Evolutionary conservation across 1,139 yeast species (phyloP).

Genomic region (Candida smagusa): DNA sequence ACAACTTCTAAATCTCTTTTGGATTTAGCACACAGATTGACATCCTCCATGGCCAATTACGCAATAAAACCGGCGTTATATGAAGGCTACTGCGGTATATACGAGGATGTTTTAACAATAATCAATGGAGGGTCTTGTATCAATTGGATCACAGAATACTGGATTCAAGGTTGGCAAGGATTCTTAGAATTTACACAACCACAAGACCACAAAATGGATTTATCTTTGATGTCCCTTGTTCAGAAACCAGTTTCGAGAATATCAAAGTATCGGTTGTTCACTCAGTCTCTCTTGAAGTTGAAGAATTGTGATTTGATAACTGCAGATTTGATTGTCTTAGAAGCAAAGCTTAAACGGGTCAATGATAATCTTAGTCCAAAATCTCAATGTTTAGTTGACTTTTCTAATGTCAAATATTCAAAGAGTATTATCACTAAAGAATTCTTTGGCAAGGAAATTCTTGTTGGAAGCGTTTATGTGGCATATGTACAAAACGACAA

Average conservation of each 20-base stretch:
- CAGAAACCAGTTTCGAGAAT: slow-evolving; percentile 55
- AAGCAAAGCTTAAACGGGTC: neutral
- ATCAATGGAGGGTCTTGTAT: slow-evolving; percentile 16
- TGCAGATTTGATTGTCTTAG: neutral
- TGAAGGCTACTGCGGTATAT: slow-evolving; percentile 41
- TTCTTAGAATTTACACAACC: slow-evolving; percentile 46
- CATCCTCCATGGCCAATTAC: slow-evolving; percentile 22
- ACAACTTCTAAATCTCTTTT: slow-evolving; percentile 1
- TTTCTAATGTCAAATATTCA: too few relatives aligned
- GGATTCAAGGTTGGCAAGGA: slow-evolving; percentile 30
- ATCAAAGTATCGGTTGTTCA: slow-evolving; percentile 47
- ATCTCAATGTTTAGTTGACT: too few relatives aligned
- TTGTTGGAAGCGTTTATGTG: slow-evolving; percentile 38
- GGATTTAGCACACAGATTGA: slow-evolving; percentile 6
- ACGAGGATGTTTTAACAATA: slow-evolving; percentile 36
- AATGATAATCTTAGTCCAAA: neutral
- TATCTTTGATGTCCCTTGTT: slow-evolving; percentile 48
- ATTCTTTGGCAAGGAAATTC: slow-evolving; percentile 39
- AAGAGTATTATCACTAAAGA: slow-evolving; percentile 13
- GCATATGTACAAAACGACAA: slow-evolving; percentile 34
- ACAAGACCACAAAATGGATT: slow-evolving; percentile 29
- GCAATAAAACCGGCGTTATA: slow-evolving; percentile 33
- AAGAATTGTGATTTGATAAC: too few relatives aligned
- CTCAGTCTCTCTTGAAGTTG: slow-evolving; percentile 35
- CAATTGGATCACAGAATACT: neutral